Base-by-base conservation (phyloP, 2,329 filamentous ascomycete species). In the Aspergillus ochraceoroseus region DNA sequence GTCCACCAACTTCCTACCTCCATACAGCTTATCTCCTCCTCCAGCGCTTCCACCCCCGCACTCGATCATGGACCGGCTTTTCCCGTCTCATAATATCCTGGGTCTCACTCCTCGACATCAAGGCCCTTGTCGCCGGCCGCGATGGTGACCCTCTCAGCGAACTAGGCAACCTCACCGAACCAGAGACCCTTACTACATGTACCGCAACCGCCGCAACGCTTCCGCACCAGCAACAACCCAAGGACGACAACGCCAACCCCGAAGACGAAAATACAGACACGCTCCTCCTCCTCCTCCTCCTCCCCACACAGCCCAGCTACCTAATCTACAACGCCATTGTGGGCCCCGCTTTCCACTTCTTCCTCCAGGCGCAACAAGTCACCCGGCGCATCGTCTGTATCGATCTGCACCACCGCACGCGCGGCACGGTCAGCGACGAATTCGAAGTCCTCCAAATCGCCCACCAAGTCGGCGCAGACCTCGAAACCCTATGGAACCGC, bases 361-460 rank as follows among this genome's bases (percentile, higher is more conserved):
- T 58, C 32, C 43, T 58, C 3, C 51, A 57, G 41, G 55, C 61
- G 3, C 61, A 63, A 34, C 61, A 64, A 40, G 48, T 63, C 12
- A 55, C 58, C 22, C 56, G 61, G 2, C 59, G 61, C 2, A 64
- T 64, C 7, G 52, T 64, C 25, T 49, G 47, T 27, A 61, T 65
- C 19, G 61, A 65, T 42, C 51, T 64, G 12, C 62, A 65, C 38
- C 62, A 65, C 41, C 62, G 62, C 45, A 62, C 54, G 14, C 59
- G 62, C 4, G 62, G 62, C 23, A 64, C 62, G 1, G 53, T 64
- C 9, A 56, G 52, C 20, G 62, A 65, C 39, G 62, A 65, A 44
- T 64, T 61, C 18, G 62, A 64, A 42, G 62, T 65, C 15, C 55
- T 65, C 19, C 59, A 63, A 25, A 58, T 64, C 14, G 62, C 62